phyloP scores from a whole-genome alignment of 2,329 filamentous ascomycete species.

The Alternaria longipes region DNA sequence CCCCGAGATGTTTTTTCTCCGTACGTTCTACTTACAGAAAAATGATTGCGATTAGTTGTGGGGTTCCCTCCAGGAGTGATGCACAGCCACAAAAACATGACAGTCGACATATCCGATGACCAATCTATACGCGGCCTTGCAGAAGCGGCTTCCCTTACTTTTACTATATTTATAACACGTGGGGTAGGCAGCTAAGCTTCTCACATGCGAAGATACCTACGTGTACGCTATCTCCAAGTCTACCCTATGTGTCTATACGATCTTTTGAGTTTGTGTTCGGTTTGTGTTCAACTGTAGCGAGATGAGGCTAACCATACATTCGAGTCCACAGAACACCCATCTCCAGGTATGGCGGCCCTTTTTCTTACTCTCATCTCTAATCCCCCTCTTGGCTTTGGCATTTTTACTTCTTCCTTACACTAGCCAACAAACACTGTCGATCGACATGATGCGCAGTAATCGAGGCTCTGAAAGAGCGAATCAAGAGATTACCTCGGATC shows the following conservation, averaged over 20 bases:
- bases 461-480: not conserved
- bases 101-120: not conserved
- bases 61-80: not conserved
- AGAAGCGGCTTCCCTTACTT: not conserved
- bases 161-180: not conserved
- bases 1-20: not conserved
- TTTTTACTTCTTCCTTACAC: not conserved
- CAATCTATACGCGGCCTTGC: not conserved
- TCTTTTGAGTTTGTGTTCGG: not conserved
- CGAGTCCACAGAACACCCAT: not conserved
- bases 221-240: not conserved
- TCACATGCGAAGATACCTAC: not conserved
- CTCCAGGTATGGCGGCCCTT: not conserved
- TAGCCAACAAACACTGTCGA: not conserved
- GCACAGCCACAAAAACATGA: not conserved
- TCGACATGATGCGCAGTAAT: not conserved
- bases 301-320: not conserved
- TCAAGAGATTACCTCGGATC: not conserved
- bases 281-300: not conserved
- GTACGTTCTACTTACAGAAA: not conserved
- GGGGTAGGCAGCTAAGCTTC: not conserved
- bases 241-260: not conserved
- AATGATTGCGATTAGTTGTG: not conserved
- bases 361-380: not conserved
- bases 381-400: not conserved